A percentile compares a stretch with the other conserved stretches of the same genome.
Evolutionary conservation across 495 filamentous ascomycete species (phyloP).

Genomic region (Penicillium ucsense): DNA sequence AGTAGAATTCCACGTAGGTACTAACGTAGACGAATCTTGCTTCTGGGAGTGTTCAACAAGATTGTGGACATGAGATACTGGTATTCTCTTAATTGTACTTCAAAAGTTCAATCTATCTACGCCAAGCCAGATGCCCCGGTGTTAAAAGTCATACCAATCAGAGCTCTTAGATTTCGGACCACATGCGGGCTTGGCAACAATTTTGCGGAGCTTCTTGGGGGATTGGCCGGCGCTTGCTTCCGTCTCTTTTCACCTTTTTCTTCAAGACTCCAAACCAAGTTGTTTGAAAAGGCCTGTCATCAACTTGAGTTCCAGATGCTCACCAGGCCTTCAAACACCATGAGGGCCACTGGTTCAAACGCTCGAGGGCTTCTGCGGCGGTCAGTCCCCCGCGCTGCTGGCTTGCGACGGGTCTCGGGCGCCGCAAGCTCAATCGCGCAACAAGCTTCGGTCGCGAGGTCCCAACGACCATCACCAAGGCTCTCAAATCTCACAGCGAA

Average conservation of each 20-base stretch:
- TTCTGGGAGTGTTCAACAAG: no score
- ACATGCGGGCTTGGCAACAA: constrained; percentile 23
- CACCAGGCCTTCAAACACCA: constrained; percentile 20
- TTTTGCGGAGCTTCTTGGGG: constrained; percentile 16
- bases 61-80: no score
- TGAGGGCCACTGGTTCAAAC: constrained; percentile 19
- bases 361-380: constrained; percentile 19
- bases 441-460: constrained; percentile 8
- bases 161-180: neutral
- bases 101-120: no score
- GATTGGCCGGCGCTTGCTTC: no score
- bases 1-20: no score
- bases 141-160: no score
- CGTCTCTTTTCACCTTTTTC: constrained; percentile 5
- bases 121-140: no score
- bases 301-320: constrained; percentile 18
- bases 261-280: neutral
- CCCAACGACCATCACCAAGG: constrained; percentile 1
- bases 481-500: no score
- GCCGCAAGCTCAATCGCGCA: constrained; percentile 11
- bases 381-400: constrained; percentile 10
- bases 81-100: no score
- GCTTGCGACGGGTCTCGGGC: constrained; percentile 23
- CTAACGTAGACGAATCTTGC: no score
- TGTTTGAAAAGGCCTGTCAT: no score